Conservation (phyloP, 2,329 filamentous ascomycete species). For the Harringtonia lauricola region DNA sequence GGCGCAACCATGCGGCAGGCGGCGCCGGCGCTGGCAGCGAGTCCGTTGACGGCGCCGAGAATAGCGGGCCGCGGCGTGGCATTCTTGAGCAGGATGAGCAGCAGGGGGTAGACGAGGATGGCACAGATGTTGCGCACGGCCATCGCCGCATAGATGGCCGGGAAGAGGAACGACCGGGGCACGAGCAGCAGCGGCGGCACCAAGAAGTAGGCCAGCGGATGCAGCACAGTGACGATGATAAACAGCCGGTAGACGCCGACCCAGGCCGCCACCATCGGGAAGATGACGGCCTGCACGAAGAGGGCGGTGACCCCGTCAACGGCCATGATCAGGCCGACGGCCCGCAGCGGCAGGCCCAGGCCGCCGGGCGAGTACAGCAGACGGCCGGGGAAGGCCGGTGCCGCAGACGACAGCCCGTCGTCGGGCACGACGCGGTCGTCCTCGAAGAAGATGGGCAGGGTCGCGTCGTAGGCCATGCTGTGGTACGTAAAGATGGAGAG, state of each 20-base stretch:
- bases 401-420: constrained; percentile 12
- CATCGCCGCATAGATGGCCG: constrained; percentile 48
- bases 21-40: constrained; percentile 54
- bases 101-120: constrained; percentile 54
- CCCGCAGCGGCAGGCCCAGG: constrained; percentile 48
- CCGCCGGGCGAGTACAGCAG: constrained; percentile 49
- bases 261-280: constrained; percentile 46
- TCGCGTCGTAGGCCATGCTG: constrained; percentile 88
- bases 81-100: constrained; percentile 58
- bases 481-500: constrained; percentile 89
- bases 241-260: constrained; percentile 51
- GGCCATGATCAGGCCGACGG: constrained; percentile 45
- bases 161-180: constrained; percentile 34
- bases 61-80: constrained; percentile 45
- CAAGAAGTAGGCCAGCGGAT: constrained; percentile 49
- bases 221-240: constrained; percentile 44
- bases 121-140: constrained; percentile 48
- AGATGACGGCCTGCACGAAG: constrained; percentile 60
- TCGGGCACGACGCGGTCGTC: constrained; percentile 43
- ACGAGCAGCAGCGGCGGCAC: constrained; percentile 48
- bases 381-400: constrained; percentile 10
- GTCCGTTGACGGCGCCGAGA: constrained; percentile 53
- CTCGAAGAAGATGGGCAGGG: constrained; percentile 87
- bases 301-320: constrained; percentile 57
- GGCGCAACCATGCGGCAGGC: constrained; percentile 58